Evolutionary conservation across 1,284 basidiomycete species (phyloP), one percentile per base, ranked within the genome.

Genomic region (Salmacisia buchloeana): DNA sequence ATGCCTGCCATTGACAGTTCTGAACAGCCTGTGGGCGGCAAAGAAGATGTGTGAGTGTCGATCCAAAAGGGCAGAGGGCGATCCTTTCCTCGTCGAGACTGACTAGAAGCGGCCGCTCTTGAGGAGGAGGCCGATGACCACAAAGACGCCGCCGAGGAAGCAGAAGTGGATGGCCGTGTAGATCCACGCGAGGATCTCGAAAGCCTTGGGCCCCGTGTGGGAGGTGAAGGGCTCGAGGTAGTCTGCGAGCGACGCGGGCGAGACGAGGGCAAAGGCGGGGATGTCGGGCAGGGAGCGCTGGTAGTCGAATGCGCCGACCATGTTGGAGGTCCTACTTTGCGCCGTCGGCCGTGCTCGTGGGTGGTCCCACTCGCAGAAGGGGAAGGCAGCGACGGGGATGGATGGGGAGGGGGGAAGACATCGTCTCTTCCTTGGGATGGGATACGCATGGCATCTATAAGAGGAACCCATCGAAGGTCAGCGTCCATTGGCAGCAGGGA

Each of bases 301-400:
- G 46, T 27, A 52, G 15, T 52, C 18, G 46, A 52, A 52, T 21
- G 46, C 23, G 46, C 46, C 46, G 23, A 52, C 46, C 46, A 52
- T 52, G n/a, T 31, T 38, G 36, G 36, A 9, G 36, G 18, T 38
- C 18, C 36, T 18, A 9, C 18, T 9, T 18, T 10, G 36, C 9
- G 36, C 9, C 9, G 10, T 9, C 18, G 10, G 36, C 18, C 36
- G 36, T 38, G 10, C 10, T 38, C 36, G 36, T 38, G 9, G 36
- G 9, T 38, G 36, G 18, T 9, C 36, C 10, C 18, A 18, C 9
- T 9, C 10, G 36, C 36, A 18, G 10, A 38, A 38, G 36, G 10
- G 18, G 36, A 38, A 38, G 36, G 36, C 10, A 18, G 36, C 10
- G 10, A 38, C 9, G 36, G 18, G 36, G n/a, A n/a, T n/a, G n/a